Evolutionary conservation across 1,284 basidiomycete species (phyloP).

Genomic region (Sanghuangporus baumii): DNA sequence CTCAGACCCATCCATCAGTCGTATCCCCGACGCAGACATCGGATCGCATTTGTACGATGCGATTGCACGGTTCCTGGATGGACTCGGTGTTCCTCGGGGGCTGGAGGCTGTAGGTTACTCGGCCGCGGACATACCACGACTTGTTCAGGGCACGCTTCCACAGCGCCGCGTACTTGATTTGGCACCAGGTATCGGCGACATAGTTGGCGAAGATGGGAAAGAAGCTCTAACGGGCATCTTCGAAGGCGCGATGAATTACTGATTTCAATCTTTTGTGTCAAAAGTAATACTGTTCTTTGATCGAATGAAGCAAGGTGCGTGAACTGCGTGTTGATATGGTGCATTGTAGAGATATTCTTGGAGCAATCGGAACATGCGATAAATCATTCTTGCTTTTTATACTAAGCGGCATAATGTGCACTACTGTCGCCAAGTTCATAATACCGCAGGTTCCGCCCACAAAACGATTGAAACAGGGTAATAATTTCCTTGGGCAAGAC

Average conservation of each 20-base stretch:
- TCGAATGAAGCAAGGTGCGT: neutral
- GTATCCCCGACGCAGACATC: conserved; percentile 78
- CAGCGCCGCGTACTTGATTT: conserved; percentile 85
- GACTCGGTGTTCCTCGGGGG: conserved; percentile 83
- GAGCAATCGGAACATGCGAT: neutral
- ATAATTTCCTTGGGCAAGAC: neutral
- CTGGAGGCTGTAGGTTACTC: conserved; percentile 83
- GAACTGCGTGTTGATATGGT: neutral
- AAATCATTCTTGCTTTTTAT: too few relatives aligned
- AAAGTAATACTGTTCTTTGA: neutral
- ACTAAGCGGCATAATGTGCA: too few relatives aligned
- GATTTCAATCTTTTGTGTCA: conserved; percentile 19
- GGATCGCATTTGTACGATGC: conserved; percentile 83
- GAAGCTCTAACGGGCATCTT: conserved; percentile 77
- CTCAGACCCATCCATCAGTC: conserved; percentile 63
- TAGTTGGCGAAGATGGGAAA: conserved; percentile 73
- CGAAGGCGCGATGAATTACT: conserved; percentile 72
- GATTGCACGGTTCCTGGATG: conserved; percentile 87
- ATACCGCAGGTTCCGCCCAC: neutral
- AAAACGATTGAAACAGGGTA: neutral
- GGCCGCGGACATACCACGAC: conserved; percentile 51
- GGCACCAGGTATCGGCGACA: conserved; percentile 78
- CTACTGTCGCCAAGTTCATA: neutral
- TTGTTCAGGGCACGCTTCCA: conserved; percentile 85
- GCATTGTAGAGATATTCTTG: neutral